Evolutionary conservation across 2,329 filamentous ascomycete genomes (phyloP), one percentile per base, ranked within the genome.

Genomic region (Alternaria tenuissima): DNA sequence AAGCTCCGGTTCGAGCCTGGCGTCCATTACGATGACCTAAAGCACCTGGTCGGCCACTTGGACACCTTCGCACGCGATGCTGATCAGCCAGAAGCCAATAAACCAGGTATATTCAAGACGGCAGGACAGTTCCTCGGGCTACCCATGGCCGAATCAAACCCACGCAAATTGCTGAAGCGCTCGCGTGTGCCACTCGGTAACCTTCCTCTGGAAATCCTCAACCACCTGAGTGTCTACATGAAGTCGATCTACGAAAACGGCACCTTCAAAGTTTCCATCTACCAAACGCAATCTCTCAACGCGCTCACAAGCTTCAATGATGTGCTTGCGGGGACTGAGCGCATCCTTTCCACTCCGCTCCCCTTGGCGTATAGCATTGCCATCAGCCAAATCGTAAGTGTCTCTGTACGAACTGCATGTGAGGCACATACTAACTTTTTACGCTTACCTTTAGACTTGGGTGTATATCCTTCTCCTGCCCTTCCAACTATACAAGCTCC

Each of bases 351-450:
- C 75, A 95, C 92, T 0, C 92, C 92, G 1, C 84, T 95, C 0
- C 92, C 92, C 1, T 85, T 93, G 52, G 92, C 92, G n/a, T 95
- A 95, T 80, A 87, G 85, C 66, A 95, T 96, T 67, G 88, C 91
- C 66, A 94, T 95, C 73, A 87, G 88, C 28, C 92, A 95, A 72
- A 94, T 95, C 70, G 24, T 26, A 26, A 26, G 24, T 26, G 24
- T 26, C 24, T 7, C 24, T 26, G 24, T 26, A 26, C 24, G 6
- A 2, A 7, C 6, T 26, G 2, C 24, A 26, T 26, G 6, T 7
- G 24, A 26, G 24, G 24, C 24, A 26, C 0, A 26, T 26, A 26
- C 24, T 26, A 7, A 26, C 24, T 26, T 26, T 26, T 1, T 26
- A 7, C 24, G 24, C 24, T 26, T 26, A 26, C 24, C 2, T 26